phyloP scores from a whole-genome alignment of 2,329 filamentous ascomycete genomes.

The Metarhizium anisopliae region DNA sequence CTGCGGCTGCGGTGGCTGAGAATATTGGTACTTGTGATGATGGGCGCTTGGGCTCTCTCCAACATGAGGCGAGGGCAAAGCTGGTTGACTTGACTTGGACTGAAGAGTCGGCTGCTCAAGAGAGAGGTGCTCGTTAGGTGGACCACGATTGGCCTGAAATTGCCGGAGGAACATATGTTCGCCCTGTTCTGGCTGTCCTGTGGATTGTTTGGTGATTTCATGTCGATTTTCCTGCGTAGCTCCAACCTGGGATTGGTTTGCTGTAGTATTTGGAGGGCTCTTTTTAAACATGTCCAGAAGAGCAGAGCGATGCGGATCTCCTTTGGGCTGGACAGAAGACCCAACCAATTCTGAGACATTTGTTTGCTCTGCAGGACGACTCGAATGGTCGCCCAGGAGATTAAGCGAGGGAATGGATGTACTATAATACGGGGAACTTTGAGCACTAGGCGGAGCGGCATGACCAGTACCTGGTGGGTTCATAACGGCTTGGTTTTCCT shows the following conservation, averaged over 20 bases:
- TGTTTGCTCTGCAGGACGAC: slow-evolving; percentile 1
- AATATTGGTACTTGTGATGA: slow-evolving; percentile 9
- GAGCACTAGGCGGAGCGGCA: not conserved
- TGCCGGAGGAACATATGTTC: slow-evolving; percentile 1
- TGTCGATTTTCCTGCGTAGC: not conserved
- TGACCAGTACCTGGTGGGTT: not conserved
- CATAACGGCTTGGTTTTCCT: not conserved
- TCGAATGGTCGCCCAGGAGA: not conserved
- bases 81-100: slow-evolving; percentile 7
- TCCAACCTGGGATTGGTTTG: not conserved
- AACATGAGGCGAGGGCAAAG: slow-evolving; percentile 8
- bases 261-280: slow-evolving; percentile 8
- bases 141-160: not conserved
- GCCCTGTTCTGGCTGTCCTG: not conserved
- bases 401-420: not conserved
- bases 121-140: slow-evolving; percentile 4
- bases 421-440: not conserved
- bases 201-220: not conserved
- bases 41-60: not conserved
- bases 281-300: slow-evolving; percentile 48
- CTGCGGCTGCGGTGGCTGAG: slow-evolving; percentile 3
- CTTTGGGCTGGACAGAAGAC: slow-evolving; percentile 13
- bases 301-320: slow-evolving; percentile 34
- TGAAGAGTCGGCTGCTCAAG: slow-evolving; percentile 15
- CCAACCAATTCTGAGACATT: slow-evolving; percentile 20